Evolutionary conservation across 1,284 basidiomycete species (phyloP).

Genomic region (Phylloporus gajari): DNA sequence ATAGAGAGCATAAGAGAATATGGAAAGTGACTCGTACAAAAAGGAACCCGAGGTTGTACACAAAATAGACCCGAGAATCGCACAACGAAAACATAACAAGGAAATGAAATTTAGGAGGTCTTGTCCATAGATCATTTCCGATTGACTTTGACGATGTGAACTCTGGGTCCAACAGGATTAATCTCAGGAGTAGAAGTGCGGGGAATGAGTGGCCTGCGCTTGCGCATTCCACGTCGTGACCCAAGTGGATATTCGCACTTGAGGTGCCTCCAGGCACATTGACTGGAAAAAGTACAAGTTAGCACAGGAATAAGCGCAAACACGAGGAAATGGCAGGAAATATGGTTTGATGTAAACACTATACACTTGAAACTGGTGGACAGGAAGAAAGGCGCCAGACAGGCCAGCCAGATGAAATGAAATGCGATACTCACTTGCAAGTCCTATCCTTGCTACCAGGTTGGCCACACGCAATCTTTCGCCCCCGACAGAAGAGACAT

Average conservation of each 20-base stretch:
- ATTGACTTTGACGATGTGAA: slow-evolving; percentile 31
- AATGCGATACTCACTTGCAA: slow-evolving; percentile 65
- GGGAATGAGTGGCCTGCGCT: slow-evolving; percentile 53
- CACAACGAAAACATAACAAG: slow-evolving; percentile 6
- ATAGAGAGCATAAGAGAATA: slow-evolving; percentile 31
- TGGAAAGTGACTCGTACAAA: slow-evolving; percentile 17
- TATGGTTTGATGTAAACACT: not conserved
- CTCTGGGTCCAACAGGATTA: slow-evolving; percentile 33
- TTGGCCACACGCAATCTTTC: slow-evolving; percentile 71
- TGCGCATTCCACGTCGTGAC: slow-evolving; percentile 68
- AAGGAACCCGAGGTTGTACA: not conserved
- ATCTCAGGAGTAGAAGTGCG: slow-evolving; percentile 41
- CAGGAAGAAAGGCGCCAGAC: slow-evolving; percentile 1
- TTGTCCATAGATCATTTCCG: slow-evolving; percentile 45
- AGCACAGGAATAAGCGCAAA: slow-evolving; percentile 33
- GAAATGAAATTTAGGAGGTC: slow-evolving; percentile 24
- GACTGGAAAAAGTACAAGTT: slow-evolving; percentile 53
- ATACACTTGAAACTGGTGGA: slow-evolving; percentile 15
- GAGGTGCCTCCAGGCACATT: slow-evolving; percentile 67
- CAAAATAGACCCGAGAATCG: slow-evolving; percentile 15
- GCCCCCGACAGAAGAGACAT: slow-evolving; percentile 69
- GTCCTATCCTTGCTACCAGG: slow-evolving; percentile 62
- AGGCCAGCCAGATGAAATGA: not conserved
- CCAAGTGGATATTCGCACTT: slow-evolving; percentile 69
- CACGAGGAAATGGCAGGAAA: slow-evolving; percentile 33